A percentile compares a stretch with the other conserved stretches of the same genome.
Evolutionary conservation across 192 early-diverging fungal species (phyloP).

Genomic region (Backusella westeae): DNA sequence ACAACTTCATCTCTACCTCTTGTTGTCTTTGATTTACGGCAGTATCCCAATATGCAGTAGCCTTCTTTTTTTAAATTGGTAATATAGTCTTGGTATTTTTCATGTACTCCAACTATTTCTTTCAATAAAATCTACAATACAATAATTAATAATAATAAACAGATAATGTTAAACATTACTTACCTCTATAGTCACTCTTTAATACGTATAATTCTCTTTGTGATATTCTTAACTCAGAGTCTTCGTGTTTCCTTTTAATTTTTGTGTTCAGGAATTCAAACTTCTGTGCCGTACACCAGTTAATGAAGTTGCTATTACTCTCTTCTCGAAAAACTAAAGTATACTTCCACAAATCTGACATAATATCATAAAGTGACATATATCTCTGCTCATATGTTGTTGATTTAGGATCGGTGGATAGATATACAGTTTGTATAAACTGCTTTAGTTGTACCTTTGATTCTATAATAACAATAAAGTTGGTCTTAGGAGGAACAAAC

Average conservation of each 20-base stretch:
- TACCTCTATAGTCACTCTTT: not conserved
- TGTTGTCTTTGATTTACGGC: not conserved
- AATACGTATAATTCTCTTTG: conserved; percentile 9
- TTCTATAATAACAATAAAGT: not conserved
- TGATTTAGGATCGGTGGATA: conserved; percentile 2
- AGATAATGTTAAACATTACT: conserved; percentile 4
- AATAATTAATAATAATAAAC: conserved; percentile 11
- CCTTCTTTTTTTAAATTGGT: conserved; percentile 12
- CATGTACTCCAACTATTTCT: not conserved
- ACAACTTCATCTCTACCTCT: not conserved
- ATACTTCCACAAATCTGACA: conserved; percentile 2
- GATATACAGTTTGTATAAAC: not conserved
- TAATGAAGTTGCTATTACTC: not conserved
- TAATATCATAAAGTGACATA: conserved; percentile 4
- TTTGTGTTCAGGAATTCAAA: not conserved
- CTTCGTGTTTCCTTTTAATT: not conserved
- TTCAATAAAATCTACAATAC: not conserved
- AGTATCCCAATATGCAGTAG: conserved; percentile 2
- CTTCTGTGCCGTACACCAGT: conserved; percentile 11
- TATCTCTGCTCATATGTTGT: not conserved
- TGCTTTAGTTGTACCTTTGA: not conserved
- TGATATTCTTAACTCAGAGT: not conserved
- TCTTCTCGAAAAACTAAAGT: conserved; percentile 9
- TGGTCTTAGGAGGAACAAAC: not conserved
- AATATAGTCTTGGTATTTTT: conserved; percentile 10